Evolutionary conservation across 164 flowering plant genomes (phyloP), one percentile per base, ranked within the genome.

Genomic region (Annona squamosa): DNA sequence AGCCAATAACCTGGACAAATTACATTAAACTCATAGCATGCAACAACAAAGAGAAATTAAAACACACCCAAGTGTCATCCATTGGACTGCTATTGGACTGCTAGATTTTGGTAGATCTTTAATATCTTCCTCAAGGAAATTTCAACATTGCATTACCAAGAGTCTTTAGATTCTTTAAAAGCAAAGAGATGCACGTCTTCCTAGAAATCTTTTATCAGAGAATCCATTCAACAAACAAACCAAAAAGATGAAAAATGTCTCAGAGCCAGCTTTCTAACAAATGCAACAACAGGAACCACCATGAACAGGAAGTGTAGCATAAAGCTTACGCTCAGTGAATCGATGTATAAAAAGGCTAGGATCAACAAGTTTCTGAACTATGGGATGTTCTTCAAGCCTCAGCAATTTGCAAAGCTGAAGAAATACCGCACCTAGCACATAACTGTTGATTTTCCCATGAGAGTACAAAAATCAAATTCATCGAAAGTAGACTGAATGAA

Each of bases 401-500:
- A 95, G 77, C 48, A 85, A 73, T 81, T 87, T 75, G 77, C 97
- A 90, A 65, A 95, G 99, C 86, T 90, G 93, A 85, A 95, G 83
- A 84, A 88, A 95, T 48, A 93, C 97, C 76, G 92, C 94, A 61
- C 99, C 99, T 70, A 95, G 82, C 74, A 88, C 94, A 84, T 92
- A 94, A 46, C 98, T 93, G 87, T 67, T 70, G 69, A 26, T 77
- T 48, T 57, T 48, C 19, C 57, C 42, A 59, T 65, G 72, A 74
- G 48, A 65, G 66, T 42, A 44, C 18, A 45, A 37, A 61, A 17
- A 43, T 42, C 12, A 7, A 12, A 6, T 7, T 37, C 43, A 37
- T 52, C 9, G 42, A 71, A 41, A 59, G 4, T 52, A 3, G 68
- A 12, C 37, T 18, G 45, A 59, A 68, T 19, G n/a, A 2, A 46